Evolutionary conservation across 345 rosid genomes (phyloP).

Genomic region (Anacardium occidentale): DNA sequence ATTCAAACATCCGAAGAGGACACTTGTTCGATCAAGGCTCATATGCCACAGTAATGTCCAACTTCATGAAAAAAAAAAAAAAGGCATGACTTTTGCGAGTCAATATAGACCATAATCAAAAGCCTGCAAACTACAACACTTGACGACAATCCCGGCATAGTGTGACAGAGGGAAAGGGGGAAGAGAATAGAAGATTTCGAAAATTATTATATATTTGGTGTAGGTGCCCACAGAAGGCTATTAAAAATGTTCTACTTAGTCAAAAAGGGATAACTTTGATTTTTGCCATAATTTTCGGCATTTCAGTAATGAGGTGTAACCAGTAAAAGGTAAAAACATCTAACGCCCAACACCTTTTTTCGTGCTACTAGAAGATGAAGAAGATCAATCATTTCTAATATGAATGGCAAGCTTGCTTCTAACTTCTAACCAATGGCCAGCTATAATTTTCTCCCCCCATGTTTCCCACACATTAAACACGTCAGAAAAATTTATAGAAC

Average conservation of each 20-base stretch:
- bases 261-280: too few relatives aligned
- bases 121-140: background rate
- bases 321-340: background rate
- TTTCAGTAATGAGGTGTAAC: background rate
- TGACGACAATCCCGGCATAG: background rate
- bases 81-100: too few relatives aligned
- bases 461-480: background rate
- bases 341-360: background rate
- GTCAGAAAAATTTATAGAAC: background rate
- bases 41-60: too few relatives aligned
- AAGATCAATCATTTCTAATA: background rate
- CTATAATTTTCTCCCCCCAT: background rate
- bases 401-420: background rate
- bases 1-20: too few relatives aligned
- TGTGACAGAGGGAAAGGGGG: background rate
- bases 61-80: too few relatives aligned
- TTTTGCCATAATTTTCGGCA: background rate
- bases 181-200: background rate
- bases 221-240: background rate
- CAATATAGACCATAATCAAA: background rate
- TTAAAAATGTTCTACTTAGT: too few relatives aligned
- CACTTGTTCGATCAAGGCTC: too few relatives aligned
- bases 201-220: background rate
- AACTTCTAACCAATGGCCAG: background rate
- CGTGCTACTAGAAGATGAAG: background rate